A percentile compares a stretch with the other conserved stretches of the same genome.
Conservation (phyloP, 352 stramenopile genomes). For the Phytophthora capsici region DNA sequence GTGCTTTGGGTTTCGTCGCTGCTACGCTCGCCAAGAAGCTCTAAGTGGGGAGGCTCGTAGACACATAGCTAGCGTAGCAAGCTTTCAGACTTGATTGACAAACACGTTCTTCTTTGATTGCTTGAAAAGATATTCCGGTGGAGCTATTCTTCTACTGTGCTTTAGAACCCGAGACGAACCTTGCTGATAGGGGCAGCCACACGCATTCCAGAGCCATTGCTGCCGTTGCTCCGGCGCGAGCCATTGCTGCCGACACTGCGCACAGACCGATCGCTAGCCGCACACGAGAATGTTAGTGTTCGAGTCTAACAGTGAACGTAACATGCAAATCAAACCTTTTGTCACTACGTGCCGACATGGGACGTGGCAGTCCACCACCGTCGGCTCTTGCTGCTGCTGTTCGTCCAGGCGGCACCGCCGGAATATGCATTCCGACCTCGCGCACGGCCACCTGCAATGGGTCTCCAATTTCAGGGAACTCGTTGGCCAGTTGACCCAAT, state of each 20-base stretch:
- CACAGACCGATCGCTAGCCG: slow-evolving; percentile 55
- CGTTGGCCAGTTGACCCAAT: slow-evolving; percentile 91
- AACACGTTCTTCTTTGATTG: slow-evolving; percentile 21
- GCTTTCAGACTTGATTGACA: slow-evolving; percentile 6
- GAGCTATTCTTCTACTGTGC: not conserved
- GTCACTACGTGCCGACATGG: slow-evolving; percentile 72
- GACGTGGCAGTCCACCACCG: slow-evolving; percentile 48
- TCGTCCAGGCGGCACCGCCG: slow-evolving; percentile 69
- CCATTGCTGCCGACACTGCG: slow-evolving; percentile 59
- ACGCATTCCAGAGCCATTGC: slow-evolving; percentile 52
- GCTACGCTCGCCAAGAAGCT: slow-evolving; percentile 66
- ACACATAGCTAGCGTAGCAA: slow-evolving; percentile 15
- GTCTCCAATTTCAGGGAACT: slow-evolving; percentile 95
- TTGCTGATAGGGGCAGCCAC: slow-evolving; percentile 70
- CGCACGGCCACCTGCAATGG: slow-evolving; percentile 72
- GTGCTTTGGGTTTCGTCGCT: slow-evolving; percentile 56
- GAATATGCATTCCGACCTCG: slow-evolving; percentile 81
- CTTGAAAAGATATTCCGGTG: slow-evolving; percentile 15
- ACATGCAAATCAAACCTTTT: slow-evolving; percentile 55
- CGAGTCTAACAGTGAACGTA: not conserved
- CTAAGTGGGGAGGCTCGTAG: slow-evolving; percentile 27
- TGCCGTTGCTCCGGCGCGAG: slow-evolving; percentile 57
- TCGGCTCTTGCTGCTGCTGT: slow-evolving; percentile 55
- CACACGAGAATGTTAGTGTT: slow-evolving; percentile 10
- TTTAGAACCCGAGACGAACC: slow-evolving; percentile 66